Percentiles rank a stretch among this genome's conserved stretches.
Evolutionary conservation across 352 stramenopile genomes (phyloP).

Genomic region (Ochromonadaceae sp.): DNA sequence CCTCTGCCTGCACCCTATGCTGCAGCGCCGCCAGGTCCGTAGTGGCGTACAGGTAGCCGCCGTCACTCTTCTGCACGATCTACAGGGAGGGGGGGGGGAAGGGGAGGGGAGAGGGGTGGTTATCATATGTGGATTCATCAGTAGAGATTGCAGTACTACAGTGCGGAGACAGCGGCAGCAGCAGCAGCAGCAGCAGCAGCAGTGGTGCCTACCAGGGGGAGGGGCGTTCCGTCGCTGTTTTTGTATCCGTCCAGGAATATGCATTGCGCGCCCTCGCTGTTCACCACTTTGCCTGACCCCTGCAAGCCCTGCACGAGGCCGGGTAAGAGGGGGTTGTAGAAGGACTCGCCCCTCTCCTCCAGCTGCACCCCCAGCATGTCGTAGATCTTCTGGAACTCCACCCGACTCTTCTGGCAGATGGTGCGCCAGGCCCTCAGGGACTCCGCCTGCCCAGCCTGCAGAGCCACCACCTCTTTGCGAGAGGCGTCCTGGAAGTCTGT

Average conservation of each 20-base stretch:
- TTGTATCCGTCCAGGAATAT: constrained; percentile 70
- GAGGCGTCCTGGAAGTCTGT: constrained; percentile 81
- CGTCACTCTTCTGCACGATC: constrained; percentile 74
- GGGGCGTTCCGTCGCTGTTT: constrained; percentile 16
- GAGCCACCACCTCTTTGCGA: constrained; percentile 84
- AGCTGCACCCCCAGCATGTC: constrained; percentile 36
- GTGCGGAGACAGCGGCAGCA: too few species aligned
- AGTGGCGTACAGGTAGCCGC: constrained; percentile 72
- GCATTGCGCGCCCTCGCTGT: constrained; percentile 55
- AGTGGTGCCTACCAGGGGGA: too few species aligned
- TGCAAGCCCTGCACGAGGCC: constrained; percentile 55
- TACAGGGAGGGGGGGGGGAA: too few species aligned
- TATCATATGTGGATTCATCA: too few species aligned
- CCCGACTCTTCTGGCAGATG: constrained; percentile 48
- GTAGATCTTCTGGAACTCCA: constrained; percentile 60
- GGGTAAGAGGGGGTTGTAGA: constrained; percentile 63
- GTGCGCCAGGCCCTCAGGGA: constrained; percentile 48
- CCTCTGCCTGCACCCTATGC: constrained; percentile 46
- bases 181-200: too few species aligned
- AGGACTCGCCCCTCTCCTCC: constrained; percentile 64
- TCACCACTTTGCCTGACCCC: constrained; percentile 30
- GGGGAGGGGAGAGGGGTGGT: too few species aligned
- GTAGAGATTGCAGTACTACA: too few species aligned
- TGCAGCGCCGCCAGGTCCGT: constrained; percentile 69
- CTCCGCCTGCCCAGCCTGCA: constrained; percentile 68